Evolutionary conservation across 2,329 filamentous ascomycete genomes (phyloP), one percentile per base, ranked within the genome.

Genomic region (Colletotrichum destructivum): DNA sequence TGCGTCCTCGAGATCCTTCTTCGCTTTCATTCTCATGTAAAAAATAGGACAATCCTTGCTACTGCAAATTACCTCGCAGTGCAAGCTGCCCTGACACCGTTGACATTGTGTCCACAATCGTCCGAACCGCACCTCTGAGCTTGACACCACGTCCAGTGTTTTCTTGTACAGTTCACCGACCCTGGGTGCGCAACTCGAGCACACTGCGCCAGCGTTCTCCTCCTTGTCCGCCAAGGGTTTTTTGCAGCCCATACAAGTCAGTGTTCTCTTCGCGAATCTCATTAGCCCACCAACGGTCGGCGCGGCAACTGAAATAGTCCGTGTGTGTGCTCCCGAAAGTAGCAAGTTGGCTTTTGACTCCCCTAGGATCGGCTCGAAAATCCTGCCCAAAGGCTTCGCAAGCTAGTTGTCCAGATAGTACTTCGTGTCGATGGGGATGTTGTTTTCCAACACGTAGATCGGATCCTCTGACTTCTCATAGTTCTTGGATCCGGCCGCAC

Each of bases 11-110:
- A 98, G 91, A 81, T 99, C 96, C 87, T 99, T 99, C 89, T 98
- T 97, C 40, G 96, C 96, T 88, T 99, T 99, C 96, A 99, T 99
- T 4, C 96, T 91, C 96, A 99, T 99, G 82, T 99, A 99, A 83
- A 99, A 99, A 78, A 99, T 99, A 1, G 96, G 96, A 80, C 96
- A 99, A 85, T 99, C 96, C 81, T 95, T 93, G 81, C 93, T 96
- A 74, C 93, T 95, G 85, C 96, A 99, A 76, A 99, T 98, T 66
- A 99, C 97, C 82, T 99, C 96, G 81, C 94, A 96, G 84, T 99
- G 96, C 89, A 99, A 93, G 84, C 95, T 98, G 66, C 95, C 96
- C 84, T 99, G 96, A 81, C 96, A 99, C 52, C 96, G 88, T 85
- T 99, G 96, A 81, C 96, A 99, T 82, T 99, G 96, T 60, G 96